A percentile compares a stretch with the other conserved stretches of the same genome.
These are phyloP conservation scores for Wickerhamomyces subpelliculosus DNA, from an alignment of 805 yeast species.

Conservation along the genomic window DNA sequence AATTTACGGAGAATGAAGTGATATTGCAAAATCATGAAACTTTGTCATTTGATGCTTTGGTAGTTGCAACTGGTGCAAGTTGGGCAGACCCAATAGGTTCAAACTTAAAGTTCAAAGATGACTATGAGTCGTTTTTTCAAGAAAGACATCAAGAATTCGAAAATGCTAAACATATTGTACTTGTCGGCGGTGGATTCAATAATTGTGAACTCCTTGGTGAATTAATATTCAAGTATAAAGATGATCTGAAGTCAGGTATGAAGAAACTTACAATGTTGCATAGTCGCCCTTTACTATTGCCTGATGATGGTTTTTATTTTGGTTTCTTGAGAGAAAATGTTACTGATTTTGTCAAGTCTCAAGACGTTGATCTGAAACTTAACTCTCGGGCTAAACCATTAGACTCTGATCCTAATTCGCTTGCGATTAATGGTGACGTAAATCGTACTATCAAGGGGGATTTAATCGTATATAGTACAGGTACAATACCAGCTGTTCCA, in stretches of 20 bases:
- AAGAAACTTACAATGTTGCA: constrained; percentile 22
- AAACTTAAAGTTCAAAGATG: constrained; percentile 10
- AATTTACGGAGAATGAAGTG: constrained; percentile 14
- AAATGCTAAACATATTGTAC: constrained; percentile 18
- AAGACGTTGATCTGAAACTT: constrained; percentile 7
- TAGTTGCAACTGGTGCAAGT: constrained; percentile 25
- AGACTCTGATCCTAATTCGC: neutral
- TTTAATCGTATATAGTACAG: constrained; percentile 1
- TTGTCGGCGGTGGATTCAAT: constrained; percentile 25
- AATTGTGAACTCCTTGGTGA: constrained; percentile 26
- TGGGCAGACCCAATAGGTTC: constrained; percentile 23
- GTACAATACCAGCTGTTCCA: constrained; percentile 10
- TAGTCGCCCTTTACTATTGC: constrained; percentile 10
- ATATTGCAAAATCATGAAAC: constrained; percentile 6
- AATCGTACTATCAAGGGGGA: constrained; percentile 2
- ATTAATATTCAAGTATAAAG: constrained; percentile 11
- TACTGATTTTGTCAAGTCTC: constrained; percentile 4
- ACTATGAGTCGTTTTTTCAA: constrained; percentile 9
- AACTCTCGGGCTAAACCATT: constrained; percentile 4
- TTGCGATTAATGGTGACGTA: constrained; percentile 2
- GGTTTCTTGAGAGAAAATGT: constrained; percentile 5
- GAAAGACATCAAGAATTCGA: constrained; percentile 10
- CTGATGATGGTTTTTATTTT: constrained; percentile 6
- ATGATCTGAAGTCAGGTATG: constrained; percentile 8
- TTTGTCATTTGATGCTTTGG: constrained; percentile 17